Conservation (phyloP, 202 grass and related monocot species). For the Cymbopogon flexuosus region DNA sequence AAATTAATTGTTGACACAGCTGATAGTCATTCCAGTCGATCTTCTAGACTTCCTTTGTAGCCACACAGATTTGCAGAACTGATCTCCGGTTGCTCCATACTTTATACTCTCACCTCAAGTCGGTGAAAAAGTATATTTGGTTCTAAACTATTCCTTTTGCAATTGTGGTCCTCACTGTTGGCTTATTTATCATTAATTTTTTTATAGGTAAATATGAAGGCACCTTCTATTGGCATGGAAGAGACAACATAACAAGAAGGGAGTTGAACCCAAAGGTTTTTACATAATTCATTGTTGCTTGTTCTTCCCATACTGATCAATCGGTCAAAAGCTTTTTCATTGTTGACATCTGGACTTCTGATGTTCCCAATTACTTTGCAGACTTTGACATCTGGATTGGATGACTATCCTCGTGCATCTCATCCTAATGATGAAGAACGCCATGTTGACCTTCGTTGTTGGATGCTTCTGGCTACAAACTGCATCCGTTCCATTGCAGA, state of each 20-base stretch:
- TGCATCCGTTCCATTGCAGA: conserved; percentile 81
- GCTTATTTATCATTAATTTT: too few species aligned
- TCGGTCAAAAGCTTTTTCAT: conserved; percentile 10
- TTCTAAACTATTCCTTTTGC: background rate
- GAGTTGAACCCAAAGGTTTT: conserved; percentile 94
- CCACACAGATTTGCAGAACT: background rate
- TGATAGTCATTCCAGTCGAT: background rate
- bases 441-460: conserved; percentile 87
- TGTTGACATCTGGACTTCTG: too few species aligned
- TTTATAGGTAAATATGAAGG: too few species aligned
- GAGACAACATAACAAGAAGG: conserved; percentile 68
- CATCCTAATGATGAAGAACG: conserved; percentile 88
- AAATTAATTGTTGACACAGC: background rate
- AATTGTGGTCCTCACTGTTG: background rate
- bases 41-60: background rate
- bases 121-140: background rate
- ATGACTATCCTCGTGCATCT: conserved; percentile 94
- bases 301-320: background rate
- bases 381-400: conserved; percentile 93
- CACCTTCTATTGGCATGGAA: conserved; percentile 99
- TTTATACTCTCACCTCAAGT: conserved; percentile 9
- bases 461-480: conserved; percentile 93
- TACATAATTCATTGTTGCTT: conserved; percentile 25
- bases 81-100: background rate
- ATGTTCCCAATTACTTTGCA: conserved; percentile 40